Evolutionary conservation across 768 basidiomycete species (phyloP).

Genomic region (Mycena indigotica): DNA sequence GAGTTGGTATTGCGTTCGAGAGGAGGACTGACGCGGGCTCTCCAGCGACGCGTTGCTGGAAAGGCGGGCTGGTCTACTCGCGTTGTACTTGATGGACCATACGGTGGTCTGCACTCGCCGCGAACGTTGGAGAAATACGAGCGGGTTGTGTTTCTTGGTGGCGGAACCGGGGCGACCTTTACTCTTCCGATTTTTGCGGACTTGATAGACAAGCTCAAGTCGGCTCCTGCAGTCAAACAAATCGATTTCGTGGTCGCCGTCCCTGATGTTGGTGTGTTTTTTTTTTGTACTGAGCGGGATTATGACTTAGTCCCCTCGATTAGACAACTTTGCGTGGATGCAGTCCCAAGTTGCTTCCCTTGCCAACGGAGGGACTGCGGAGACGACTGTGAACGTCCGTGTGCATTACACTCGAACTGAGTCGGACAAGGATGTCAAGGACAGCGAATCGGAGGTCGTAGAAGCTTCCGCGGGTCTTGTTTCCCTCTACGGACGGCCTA

Average conservation of each 20-base stretch:
- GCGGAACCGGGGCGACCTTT: conserved; percentile 36
- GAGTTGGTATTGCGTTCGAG: conserved; percentile 31
- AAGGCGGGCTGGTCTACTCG: conserved; percentile 20
- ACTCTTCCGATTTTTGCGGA: conserved; percentile 30
- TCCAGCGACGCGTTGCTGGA: conserved; percentile 18
- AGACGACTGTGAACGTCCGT: conserved; percentile 3
- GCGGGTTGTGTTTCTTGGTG: conserved; percentile 32
- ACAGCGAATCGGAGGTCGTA: not conserved
- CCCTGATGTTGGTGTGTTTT: conserved; percentile 17
- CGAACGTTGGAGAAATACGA: conserved; percentile 29
- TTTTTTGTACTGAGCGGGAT: not conserved
- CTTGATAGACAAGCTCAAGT: conserved; percentile 20
- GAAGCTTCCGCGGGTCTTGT: not conserved
- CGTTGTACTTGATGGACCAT: conserved; percentile 32
- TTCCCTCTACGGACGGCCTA: conserved; percentile 21
- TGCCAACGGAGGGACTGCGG: not conserved
- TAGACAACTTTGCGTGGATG: conserved; percentile 27
- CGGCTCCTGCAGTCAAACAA: conserved; percentile 9
- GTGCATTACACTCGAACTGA: conserved; percentile 13
- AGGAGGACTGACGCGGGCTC: conserved; percentile 30
- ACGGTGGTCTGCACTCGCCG: conserved; percentile 27
- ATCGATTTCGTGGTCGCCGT: conserved; percentile 30
- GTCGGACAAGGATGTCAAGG: conserved; percentile 14
- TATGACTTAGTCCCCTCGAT: not conserved
- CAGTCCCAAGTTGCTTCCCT: conserved; percentile 12